A percentile compares a stretch with the other conserved stretches of the same genome.
Conservation (phyloP, 106 monocot genomes). For the Platanthera zijinensis region DNA sequence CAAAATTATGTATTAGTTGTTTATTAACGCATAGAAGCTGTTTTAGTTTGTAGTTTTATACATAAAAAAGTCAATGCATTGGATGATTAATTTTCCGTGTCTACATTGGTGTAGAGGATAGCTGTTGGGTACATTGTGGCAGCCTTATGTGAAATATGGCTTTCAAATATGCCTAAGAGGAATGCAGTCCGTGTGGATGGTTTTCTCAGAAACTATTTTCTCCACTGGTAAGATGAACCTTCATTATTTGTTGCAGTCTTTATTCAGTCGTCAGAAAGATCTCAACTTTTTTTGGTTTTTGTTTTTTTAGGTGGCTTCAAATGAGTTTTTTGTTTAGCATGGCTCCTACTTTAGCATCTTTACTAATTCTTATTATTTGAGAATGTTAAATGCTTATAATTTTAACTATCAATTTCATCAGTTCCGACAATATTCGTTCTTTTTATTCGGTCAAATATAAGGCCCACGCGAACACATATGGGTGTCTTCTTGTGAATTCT, state of each 20-base stretch:
- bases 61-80: not conserved
- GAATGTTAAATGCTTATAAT: no score
- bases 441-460: no score
- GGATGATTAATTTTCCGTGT: not conserved
- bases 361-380: no score
- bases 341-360: not conserved
- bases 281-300: no score
- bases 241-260: not conserved
- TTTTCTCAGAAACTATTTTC: constrained; percentile 36
- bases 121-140: constrained; percentile 74
- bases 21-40: not conserved
- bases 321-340: not conserved
- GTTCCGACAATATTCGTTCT: no score
- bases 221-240: constrained; percentile 42
- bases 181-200: constrained; percentile 7
- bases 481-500: no score
- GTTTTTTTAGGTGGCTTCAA: not conserved
- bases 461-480: no score
- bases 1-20: not conserved
- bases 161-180: constrained; percentile 20
- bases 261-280: not conserved
- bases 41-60: not conserved
- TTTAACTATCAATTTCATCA: no score
- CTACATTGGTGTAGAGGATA: constrained; percentile 44
- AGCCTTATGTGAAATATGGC: constrained; percentile 91